These are phyloP conservation scores for Hygrophorus russula DNA, from an alignment of 768 basidiomycete genomes.

Conservation along the genomic window DNA sequence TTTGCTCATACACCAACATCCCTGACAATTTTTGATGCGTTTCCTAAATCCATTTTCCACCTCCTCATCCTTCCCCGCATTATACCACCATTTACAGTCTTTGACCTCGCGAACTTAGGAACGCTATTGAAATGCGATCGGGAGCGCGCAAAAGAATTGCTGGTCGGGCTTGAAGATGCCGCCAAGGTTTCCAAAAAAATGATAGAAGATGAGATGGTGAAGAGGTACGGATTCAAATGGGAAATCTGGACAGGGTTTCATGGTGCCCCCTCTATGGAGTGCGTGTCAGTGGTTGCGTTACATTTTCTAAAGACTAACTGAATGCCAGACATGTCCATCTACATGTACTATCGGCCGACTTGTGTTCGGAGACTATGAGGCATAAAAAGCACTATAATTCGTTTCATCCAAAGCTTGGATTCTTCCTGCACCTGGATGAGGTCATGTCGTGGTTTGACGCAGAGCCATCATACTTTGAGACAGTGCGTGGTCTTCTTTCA, in stretches of 20 bases:
- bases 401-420: conserved; percentile 76
- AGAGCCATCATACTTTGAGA: conserved; percentile 39
- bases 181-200: conserved; percentile 44
- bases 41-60: conserved; percentile 80
- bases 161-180: conserved; percentile 42
- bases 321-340: conserved; percentile 52
- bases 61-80: conserved; percentile 74
- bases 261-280: conserved; percentile 80
- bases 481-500: conserved; percentile 25
- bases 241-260: conserved; percentile 78
- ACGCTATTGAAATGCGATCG: conserved; percentile 46
- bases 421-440: conserved; percentile 69
- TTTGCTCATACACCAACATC: conserved; percentile 44
- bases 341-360: conserved; percentile 76
- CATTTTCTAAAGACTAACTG: conserved; percentile 2
- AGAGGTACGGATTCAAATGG: conserved; percentile 67
- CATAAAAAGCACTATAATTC: conserved; percentile 88
- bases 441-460: conserved; percentile 78
- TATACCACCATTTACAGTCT: conserved; percentile 17
- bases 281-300: conserved; percentile 25
- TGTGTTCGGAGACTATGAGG: conserved; percentile 61
- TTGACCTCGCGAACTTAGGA: conserved; percentile 41
- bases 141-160: conserved; percentile 38
- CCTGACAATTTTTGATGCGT: conserved; percentile 64
- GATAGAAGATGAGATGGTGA: conserved; percentile 73